These are phyloP conservation scores for Lactuca sativa DNA, from an alignment of 129 eudicot genomes.

Conservation along the genomic window DNA sequence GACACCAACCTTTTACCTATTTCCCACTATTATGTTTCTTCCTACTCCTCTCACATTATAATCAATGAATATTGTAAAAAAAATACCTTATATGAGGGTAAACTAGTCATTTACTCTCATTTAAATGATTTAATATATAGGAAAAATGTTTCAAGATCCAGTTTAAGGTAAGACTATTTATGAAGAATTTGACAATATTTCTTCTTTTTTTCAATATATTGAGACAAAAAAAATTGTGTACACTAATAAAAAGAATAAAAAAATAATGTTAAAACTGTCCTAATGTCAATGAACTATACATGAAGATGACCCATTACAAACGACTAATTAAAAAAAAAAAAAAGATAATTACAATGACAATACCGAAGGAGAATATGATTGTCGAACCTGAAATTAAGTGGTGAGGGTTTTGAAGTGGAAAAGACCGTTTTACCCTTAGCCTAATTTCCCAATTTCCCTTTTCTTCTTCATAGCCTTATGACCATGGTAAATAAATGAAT, in stretches of 20 bases:
- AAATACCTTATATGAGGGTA: no score
- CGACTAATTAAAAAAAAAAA: background rate
- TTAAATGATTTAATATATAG: no score
- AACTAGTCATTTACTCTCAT: no score
- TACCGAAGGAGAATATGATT: background rate
- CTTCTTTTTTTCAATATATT: slow-evolving; percentile 16
- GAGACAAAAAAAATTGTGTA: slow-evolving; percentile 25
- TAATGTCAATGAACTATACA: slow-evolving; percentile 35
- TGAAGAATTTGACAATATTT: background rate
- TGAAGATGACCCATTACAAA: background rate
- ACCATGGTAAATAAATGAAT: slow-evolving; percentile 83
- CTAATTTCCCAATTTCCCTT: slow-evolving; percentile 61
- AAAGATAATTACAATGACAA: slow-evolving; percentile 24
- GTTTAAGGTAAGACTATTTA: no score
- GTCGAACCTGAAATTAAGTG: slow-evolving; percentile 5
- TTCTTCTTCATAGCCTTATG: slow-evolving; percentile 77
- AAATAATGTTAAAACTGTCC: slow-evolving; percentile 16
- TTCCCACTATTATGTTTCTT: no score
- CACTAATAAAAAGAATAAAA: slow-evolving; percentile 19
- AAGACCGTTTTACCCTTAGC: slow-evolving; percentile 27
- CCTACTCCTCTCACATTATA: no score
- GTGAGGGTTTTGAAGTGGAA: slow-evolving; percentile 1
- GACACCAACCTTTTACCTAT: no score
- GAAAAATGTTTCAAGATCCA: no score
- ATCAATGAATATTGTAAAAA: no score